Percentiles rank a stretch among this genome's conserved stretches.
Conservation (phyloP, 1,284 basidiomycete genomes). For the Pseudozyma pruni region DNA sequence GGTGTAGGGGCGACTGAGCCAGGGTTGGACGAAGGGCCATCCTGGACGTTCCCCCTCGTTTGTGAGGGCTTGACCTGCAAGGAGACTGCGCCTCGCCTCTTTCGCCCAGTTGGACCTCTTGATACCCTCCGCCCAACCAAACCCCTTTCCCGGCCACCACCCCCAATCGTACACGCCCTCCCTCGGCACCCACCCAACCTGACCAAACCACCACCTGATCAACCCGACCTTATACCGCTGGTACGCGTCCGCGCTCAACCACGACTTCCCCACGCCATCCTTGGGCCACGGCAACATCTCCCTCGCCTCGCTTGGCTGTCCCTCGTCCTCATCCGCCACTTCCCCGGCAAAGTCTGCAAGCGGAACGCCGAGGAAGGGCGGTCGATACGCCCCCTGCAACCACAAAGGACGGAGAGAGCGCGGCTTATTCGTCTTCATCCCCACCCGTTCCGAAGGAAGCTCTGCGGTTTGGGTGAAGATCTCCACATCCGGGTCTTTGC, state of each 20-base stretch:
- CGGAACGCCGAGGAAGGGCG: constrained; percentile 29
- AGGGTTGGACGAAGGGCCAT: constrained; percentile 43
- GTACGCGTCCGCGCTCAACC: constrained; percentile 17
- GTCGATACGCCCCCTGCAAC: constrained; percentile 25
- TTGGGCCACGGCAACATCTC: constrained; percentile 27
- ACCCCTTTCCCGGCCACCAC: constrained; percentile 45
- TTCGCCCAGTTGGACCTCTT: constrained; percentile 19
- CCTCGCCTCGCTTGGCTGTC: constrained; percentile 1
- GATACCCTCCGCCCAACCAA: constrained; percentile 19
- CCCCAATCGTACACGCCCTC: constrained; percentile 33
- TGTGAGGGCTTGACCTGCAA: not conserved
- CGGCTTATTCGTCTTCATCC: constrained; percentile 23
- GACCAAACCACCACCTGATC: constrained; percentile 21
- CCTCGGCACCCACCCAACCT: constrained; percentile 29
- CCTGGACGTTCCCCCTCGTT: constrained; percentile 5
- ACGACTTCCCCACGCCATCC: constrained; percentile 21
- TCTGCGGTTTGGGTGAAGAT: constrained; percentile 17
- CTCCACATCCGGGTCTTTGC: constrained; percentile 22
- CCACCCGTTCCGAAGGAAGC: constrained; percentile 3
- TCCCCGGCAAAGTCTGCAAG: not conserved
- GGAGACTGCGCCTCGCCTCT: constrained; percentile 2
- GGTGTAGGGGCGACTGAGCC: constrained; percentile 8
- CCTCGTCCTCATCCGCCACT: constrained; percentile 5
- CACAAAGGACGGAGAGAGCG: constrained; percentile 22
- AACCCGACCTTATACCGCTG: constrained; percentile 15